phyloP scores from a whole-genome alignment of 1,284 basidiomycete genomes.

The Trichosporon sp. region DNA sequence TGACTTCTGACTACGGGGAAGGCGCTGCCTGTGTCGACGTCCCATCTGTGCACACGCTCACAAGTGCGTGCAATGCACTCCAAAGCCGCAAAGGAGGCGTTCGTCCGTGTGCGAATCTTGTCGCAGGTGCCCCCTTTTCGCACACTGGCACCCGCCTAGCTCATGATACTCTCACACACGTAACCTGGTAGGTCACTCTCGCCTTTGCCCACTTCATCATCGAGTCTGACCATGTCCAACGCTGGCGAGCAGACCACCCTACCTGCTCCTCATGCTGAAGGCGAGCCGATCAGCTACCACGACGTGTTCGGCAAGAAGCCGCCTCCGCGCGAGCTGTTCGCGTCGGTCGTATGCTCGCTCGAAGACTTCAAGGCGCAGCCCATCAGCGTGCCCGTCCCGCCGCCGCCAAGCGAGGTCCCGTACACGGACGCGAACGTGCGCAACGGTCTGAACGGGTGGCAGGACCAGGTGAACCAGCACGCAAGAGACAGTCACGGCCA shows the following conservation, averaged over 20 bases:
- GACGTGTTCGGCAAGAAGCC: neutral
- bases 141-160: neutral
- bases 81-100: conserved; percentile 4
- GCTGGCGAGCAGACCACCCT: neutral
- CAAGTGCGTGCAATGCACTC: neutral
- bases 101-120: conserved; percentile 9
- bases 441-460: conserved; percentile 23
- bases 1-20: neutral
- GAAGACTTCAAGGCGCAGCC: conserved; percentile 17
- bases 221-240: neutral
- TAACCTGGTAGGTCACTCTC: neutral
- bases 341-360: conserved; percentile 17
- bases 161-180: neutral
- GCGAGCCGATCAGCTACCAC: conserved; percentile 3
- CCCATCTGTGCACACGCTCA: neutral
- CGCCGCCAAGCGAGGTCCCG: neutral
- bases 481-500: conserved; percentile 25
- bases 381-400: conserved; percentile 18
- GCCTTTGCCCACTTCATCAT: conserved; percentile 9
- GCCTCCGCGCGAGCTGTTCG: conserved; percentile 3
- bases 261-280: neutral
- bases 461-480: neutral
- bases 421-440: conserved; percentile 17
- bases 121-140: neutral
- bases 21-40: neutral